phyloP scores from a whole-genome alignment of 1,284 basidiomycete species.

The Trichosporon ovoides region DNA sequence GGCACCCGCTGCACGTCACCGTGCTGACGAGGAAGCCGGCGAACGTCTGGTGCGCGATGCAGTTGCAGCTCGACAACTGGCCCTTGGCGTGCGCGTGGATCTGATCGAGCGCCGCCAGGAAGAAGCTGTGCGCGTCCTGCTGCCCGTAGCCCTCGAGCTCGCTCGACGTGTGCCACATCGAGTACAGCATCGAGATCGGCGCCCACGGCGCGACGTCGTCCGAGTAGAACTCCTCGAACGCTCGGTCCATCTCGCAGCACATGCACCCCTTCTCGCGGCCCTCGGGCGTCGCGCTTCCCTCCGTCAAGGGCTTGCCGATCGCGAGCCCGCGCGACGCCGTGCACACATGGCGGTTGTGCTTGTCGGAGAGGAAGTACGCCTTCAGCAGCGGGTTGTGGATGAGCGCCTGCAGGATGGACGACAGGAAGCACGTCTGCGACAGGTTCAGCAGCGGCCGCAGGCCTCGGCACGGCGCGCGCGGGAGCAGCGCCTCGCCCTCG shows the following conservation, averaged over 20 bases:
- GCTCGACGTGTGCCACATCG: conserved; percentile 76
- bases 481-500: conserved; percentile 10
- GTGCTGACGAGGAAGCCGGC: conserved; percentile 81
- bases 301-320: conserved; percentile 31
- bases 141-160: conserved; percentile 88
- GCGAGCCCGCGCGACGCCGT: conserved; percentile 30
- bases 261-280: conserved; percentile 64
- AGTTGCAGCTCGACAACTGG: conserved; percentile 62
- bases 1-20: conserved; percentile 72
- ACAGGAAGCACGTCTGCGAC: conserved; percentile 86
- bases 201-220: conserved; percentile 67
- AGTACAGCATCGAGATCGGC: conserved; percentile 75
- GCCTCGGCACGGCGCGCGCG: conserved; percentile 27
- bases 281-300: conserved; percentile 10
- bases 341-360: conserved; percentile 44
- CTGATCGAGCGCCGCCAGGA: conserved; percentile 72
- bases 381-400: conserved; percentile 86
- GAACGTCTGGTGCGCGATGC: conserved; percentile 88
- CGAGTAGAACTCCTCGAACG: conserved; percentile 81
- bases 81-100: conserved; percentile 75
- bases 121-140: conserved; percentile 61
- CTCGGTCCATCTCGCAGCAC: conserved; percentile 89
- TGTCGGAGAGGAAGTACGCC: conserved; percentile 81
- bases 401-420: conserved; percentile 87
- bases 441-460: conserved; percentile 85